phyloP scores from a whole-genome alignment of 495 filamentous ascomycete species.

The Aspergillus funiculosus region DNA sequence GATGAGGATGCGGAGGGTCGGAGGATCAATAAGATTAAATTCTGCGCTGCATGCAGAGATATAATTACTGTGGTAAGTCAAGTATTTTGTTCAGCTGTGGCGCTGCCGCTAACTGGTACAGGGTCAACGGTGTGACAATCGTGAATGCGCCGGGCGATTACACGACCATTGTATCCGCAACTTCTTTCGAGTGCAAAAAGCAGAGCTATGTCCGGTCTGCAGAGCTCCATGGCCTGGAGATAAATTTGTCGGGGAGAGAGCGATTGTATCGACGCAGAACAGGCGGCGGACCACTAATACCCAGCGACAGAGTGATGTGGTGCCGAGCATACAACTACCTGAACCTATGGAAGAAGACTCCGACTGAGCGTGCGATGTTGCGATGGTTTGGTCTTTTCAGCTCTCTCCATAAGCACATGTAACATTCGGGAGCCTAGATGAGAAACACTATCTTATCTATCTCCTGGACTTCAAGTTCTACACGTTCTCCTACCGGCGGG shows the following conservation, averaged over 20 bases:
- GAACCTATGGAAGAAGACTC: constrained; percentile 2
- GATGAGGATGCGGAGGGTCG: constrained; percentile 50
- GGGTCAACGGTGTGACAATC: constrained; percentile 74
- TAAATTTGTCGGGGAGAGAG: constrained; percentile 76
- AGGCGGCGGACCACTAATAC: constrained; percentile 28
- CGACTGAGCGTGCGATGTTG: too few species aligned
- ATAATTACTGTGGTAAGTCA: constrained; percentile 69
- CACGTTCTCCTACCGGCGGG: too few species aligned
- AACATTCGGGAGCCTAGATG: too few species aligned
- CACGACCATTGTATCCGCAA: constrained; percentile 72
- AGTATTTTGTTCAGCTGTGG: background rate
- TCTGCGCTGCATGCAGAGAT: constrained; percentile 83
- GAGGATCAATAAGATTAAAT: constrained; percentile 61
- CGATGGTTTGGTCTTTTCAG: too few species aligned
- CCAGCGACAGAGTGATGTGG: constrained; percentile 12
- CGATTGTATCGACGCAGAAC: constrained; percentile 39
- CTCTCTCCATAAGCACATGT: too few species aligned
- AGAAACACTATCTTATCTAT: too few species aligned
- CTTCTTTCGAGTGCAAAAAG: constrained; percentile 61
- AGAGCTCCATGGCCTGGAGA: constrained; percentile 64
- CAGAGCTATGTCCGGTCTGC: constrained; percentile 68
- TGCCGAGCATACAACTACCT: constrained; percentile 9
- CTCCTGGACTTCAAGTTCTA: too few species aligned
- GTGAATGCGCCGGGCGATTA: constrained; percentile 61
- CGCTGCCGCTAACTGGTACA: constrained; percentile 21